Evolutionary conservation across 306 rosid genomes (phyloP), one percentile per base, ranked within the genome.

Genomic region (Oemleria cerasiformis): DNA sequence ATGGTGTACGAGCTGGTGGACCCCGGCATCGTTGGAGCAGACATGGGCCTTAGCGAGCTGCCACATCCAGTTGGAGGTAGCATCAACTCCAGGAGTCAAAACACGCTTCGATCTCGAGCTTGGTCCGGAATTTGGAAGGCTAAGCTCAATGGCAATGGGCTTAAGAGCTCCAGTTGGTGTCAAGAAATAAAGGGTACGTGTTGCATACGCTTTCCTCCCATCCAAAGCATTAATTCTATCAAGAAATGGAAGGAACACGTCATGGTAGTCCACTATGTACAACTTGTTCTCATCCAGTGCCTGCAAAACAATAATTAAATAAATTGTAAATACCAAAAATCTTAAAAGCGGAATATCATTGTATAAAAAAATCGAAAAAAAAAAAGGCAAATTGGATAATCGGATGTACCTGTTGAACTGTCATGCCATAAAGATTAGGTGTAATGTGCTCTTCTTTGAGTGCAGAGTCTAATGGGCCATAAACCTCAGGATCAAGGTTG

Each of bases 1-100:
- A 81, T 94, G 99, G 79, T 94, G 86, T 17, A 85, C 85, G 36
- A 94, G 99, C 79, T 94, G 99, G 84, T 94, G 99, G 39, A 91
- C 96, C 9, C 99, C 99, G 2, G 92, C 96, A 44, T 94, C 99
- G 30, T 94, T 94, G 81, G 94, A 68, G 75, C 92, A 84, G 41
- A 89, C 95, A 40, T 94, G 99, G 6, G 97, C 90, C 84, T 94
- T 94, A 21, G 99, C 99, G 57, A 94, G 92, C 80, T 85, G 90
- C 99, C 99, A 94, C 20, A 57, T 17, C 99, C 99, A 94, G 65
- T 80, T 86, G 72, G 88, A 65, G 2, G 99, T 87, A 14, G 99
- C 99, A 58, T 94, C 97, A 1, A 67, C 70, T 1, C 95, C 85
- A 13, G 95, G 91, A 6, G 91, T 87, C 60, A 91, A 79, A 2